A percentile compares a stretch with the other conserved stretches of the same genome.
Evolutionary conservation across 306 rosid species (phyloP).

Genomic region (Macrotyloma uniflorum): DNA sequence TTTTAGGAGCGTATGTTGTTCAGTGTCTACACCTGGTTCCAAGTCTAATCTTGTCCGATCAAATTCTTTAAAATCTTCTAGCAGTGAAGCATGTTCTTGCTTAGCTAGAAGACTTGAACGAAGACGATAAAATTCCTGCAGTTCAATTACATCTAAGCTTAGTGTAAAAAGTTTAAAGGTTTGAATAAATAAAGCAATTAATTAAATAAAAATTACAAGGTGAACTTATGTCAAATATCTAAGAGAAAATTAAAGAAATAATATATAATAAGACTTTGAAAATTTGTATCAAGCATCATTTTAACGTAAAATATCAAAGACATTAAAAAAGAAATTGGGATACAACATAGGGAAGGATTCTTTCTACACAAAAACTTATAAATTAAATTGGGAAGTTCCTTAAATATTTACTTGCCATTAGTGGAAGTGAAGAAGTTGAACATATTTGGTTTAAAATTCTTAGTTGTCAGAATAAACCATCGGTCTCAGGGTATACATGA

Average conservation of each 20-base stretch:
- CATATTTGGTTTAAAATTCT: not conserved
- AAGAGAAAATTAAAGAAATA: not conserved
- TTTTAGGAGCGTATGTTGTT: slow-evolving; percentile 74
- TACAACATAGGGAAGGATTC: not conserved
- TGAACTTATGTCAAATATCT: slow-evolving; percentile 13
- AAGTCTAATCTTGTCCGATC: slow-evolving; percentile 90
- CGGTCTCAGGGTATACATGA: not conserved
- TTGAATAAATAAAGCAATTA: not conserved
- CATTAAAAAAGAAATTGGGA: not conserved
- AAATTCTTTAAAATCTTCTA: slow-evolving; percentile 95
- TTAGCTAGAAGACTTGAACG: slow-evolving; percentile 86
- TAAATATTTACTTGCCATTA: not conserved
- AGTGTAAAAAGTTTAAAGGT: slow-evolving; percentile 16
- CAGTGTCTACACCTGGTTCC: slow-evolving; percentile 75
- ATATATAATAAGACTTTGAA: not conserved
- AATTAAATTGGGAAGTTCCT: not conserved
- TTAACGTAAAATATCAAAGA: not conserved
- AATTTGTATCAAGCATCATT: not conserved
- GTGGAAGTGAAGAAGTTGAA: not conserved
- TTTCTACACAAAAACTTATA: not conserved
- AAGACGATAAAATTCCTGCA: slow-evolving; percentile 97
- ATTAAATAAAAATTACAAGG: not conserved
- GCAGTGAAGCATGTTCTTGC: slow-evolving; percentile 93
- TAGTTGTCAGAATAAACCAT: not conserved
- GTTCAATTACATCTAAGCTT: slow-evolving; percentile 52